Evolutionary conservation across 2,329 filamentous ascomycete genomes (phyloP).

Genomic region (Aspergillus pseudoviridinutans): DNA sequence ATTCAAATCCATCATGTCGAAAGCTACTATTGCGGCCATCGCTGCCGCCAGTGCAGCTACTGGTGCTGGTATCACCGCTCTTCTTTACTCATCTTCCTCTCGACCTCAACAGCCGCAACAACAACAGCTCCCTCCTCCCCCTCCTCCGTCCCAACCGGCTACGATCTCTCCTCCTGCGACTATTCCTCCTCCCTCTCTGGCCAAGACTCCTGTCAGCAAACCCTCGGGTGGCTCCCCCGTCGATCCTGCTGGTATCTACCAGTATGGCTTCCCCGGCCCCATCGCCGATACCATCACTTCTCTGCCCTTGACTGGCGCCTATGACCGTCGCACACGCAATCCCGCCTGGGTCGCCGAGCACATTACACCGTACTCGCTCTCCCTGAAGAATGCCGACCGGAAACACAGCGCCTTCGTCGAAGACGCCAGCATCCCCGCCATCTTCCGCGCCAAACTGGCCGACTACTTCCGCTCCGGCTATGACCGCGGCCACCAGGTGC

Average conservation of each 20-base stretch:
- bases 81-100: constrained; percentile 57
- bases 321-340: constrained; percentile 86
- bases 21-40: constrained; percentile 70
- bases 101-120: constrained; percentile 25
- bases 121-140: constrained; percentile 27
- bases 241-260: constrained; percentile 71
- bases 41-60: constrained; percentile 72
- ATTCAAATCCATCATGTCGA: constrained; percentile 60
- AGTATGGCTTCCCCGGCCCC: constrained; percentile 90
- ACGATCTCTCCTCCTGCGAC: constrained; percentile 31
- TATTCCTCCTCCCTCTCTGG: constrained; percentile 27
- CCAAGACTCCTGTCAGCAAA: constrained; percentile 15
- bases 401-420: constrained; percentile 80
- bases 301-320: constrained; percentile 75
- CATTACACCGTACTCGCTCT: constrained; percentile 83
- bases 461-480: constrained; percentile 96
- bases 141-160: constrained; percentile 30
- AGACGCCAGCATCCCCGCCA: constrained; percentile 71
- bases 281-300: constrained; percentile 76
- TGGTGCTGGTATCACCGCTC: constrained; percentile 67
- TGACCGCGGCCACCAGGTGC: constrained; percentile 94
- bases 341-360: constrained; percentile 95
- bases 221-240: constrained; percentile 48
- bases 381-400: constrained; percentile 71
- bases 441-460: constrained; percentile 84